phyloP scores from a whole-genome alignment of 257 asterid genomes.

The Paraleonurus japonicus region DNA sequence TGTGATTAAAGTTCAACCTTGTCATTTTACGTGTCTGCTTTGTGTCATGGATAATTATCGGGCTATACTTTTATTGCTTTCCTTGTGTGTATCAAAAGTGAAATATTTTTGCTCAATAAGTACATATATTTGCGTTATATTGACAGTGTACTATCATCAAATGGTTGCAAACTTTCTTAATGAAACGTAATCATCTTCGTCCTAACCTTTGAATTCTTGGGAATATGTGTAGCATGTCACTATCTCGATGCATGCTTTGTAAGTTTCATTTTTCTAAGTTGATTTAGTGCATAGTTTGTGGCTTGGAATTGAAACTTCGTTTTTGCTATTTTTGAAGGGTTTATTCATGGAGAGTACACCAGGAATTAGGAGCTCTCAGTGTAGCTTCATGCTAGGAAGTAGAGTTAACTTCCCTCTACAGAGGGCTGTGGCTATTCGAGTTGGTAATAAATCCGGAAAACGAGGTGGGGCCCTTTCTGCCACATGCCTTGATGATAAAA shows the following conservation, averaged over 20 bases:
- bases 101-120: not conserved
- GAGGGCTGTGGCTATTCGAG: conserved; percentile 45
- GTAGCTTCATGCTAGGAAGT: conserved; percentile 74
- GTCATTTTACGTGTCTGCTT: not conserved
- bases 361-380: conserved; percentile 66
- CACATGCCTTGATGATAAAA: conserved; percentile 69
- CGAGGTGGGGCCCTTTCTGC: conserved; percentile 67
- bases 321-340: conserved; percentile 45
- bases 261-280: not conserved
- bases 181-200: not conserved
- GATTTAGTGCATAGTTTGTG: not conserved
- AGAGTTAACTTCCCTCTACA: conserved; percentile 60
- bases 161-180: not conserved
- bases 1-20: not conserved
- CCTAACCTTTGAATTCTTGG: not conserved
- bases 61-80: not conserved
- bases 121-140: not conserved
- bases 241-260: not conserved
- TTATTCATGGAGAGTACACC: conserved; percentile 54
- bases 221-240: not conserved
- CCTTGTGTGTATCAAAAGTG: not conserved
- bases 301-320: not conserved
- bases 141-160: not conserved
- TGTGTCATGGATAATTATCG: not conserved
- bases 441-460: conserved; percentile 48